These are phyloP conservation scores for Apiospora aurea DNA, from an alignment of 2,329 filamentous ascomycete species.

Conservation along the genomic window DNA sequence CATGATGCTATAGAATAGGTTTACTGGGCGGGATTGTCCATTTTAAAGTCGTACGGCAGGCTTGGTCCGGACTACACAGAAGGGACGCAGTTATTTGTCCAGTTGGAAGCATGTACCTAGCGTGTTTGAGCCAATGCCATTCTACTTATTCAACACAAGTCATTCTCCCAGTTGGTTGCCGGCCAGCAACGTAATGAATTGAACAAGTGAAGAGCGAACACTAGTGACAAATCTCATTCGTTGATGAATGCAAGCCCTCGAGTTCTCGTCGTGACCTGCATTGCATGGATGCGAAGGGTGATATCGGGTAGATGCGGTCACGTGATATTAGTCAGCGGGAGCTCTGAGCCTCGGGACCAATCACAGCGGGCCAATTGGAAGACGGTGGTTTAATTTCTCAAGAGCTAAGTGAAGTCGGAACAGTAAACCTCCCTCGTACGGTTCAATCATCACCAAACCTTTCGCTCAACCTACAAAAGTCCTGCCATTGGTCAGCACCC, in stretches of 20 bases:
- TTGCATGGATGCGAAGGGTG: background rate
- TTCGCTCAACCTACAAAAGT: constrained; percentile 43
- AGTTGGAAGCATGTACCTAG: background rate
- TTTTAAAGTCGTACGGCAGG: background rate
- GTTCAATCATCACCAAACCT: constrained; percentile 41
- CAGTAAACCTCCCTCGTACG: constrained; percentile 48
- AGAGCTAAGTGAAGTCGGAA: constrained; percentile 39
- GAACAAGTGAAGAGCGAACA: background rate
- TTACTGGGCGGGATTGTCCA: constrained; percentile 4
- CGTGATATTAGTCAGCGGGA: constrained; percentile 37
- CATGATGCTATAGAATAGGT: background rate
- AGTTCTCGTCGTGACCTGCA: background rate
- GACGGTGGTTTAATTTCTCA: constrained; percentile 52
- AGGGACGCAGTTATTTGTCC: background rate
- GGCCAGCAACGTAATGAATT: background rate
- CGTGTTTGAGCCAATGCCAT: constrained; percentile 6
- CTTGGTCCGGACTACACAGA: background rate
- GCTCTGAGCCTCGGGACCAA: constrained; percentile 45
- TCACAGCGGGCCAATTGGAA: constrained; percentile 57
- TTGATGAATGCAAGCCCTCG: background rate
- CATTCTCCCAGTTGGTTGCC: background rate
- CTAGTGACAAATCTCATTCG: background rate
- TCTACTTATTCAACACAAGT: background rate
- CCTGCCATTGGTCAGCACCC: constrained; percentile 47
- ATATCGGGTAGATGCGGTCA: constrained; percentile 31